phyloP scores from a whole-genome alignment of 108 stramenopile species.

The Aurantiochytrium sp. region DNA sequence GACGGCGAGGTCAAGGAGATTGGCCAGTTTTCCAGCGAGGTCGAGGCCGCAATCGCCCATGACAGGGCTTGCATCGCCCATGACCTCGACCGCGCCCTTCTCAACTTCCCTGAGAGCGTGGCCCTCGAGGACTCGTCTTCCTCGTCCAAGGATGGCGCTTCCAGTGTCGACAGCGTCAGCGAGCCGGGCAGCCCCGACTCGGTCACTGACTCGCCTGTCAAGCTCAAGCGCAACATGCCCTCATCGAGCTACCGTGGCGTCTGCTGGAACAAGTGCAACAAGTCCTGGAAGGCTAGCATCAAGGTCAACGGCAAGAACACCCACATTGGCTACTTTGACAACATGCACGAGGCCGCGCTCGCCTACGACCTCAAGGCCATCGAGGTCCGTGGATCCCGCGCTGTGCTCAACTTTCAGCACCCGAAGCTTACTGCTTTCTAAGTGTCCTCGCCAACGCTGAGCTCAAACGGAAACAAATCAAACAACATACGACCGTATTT shows the following conservation, averaged over 20 bases:
- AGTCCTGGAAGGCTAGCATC: conserved; percentile 9
- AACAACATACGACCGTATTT: no score
- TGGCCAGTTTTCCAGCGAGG: not conserved
- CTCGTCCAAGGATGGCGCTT: not conserved
- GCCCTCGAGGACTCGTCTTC: not conserved
- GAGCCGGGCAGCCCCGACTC: not conserved
- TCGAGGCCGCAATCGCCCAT: not conserved
- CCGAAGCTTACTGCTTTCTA: not conserved
- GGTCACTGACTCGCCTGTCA: not conserved
- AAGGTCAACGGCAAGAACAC: conserved; percentile 14
- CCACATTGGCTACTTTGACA: conserved; percentile 17
- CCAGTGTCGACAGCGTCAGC: not conserved
- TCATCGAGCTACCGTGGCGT: conserved; percentile 8
- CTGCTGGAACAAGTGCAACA: conserved; percentile 18
- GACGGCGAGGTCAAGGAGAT: not conserved
- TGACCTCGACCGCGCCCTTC: not conserved
- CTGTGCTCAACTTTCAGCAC: not conserved
- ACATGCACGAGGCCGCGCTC: conserved; percentile 9
- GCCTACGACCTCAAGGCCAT: conserved; percentile 2
- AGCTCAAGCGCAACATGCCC: not conserved
- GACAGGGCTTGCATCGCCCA: not conserved
- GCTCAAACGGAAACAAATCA: no score
- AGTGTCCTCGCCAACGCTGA: no score
- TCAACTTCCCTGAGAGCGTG: not conserved
- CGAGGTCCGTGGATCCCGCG: not conserved